Percentiles rank a stretch among this genome's conserved stretches.
phyloP scores from a whole-genome alignment of 306 rosid species.

The Erythrophleum fordii region DNA sequence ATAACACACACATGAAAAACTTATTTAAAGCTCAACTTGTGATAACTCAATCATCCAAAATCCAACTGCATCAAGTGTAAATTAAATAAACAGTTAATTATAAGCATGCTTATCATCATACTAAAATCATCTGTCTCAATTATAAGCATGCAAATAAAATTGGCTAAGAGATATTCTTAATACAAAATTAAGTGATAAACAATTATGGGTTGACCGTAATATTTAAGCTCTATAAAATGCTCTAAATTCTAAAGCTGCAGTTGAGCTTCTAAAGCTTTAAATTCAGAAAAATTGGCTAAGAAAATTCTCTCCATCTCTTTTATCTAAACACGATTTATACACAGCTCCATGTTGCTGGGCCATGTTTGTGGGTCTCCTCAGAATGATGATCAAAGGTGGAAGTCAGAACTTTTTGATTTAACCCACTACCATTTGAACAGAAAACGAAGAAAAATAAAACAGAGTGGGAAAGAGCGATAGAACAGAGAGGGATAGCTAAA shows the following conservation, averaged over 20 bases:
- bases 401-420: not conserved
- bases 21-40: too few relatives aligned
- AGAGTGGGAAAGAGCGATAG: not conserved
- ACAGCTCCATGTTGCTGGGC: not conserved
- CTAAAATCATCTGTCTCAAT: not conserved
- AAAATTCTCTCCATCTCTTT: not conserved
- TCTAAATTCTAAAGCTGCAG: not conserved
- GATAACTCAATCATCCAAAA: not conserved
- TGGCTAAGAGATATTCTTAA: not conserved
- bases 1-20: not conserved
- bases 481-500: not conserved
- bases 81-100: not conserved
- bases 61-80: not conserved
- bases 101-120: not conserved
- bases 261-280: not conserved
- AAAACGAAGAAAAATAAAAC: not conserved
- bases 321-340: not conserved
- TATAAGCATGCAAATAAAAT: not conserved
- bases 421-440: not conserved
- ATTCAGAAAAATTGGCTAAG: not conserved
- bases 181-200: not conserved
- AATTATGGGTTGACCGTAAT: not conserved
- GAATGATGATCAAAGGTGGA: not conserved
- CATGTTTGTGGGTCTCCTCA: not conserved
- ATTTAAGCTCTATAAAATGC: not conserved